A percentile compares a stretch with the other conserved stretches of the same genome.
Evolutionary conservation across 768 basidiomycete species (phyloP).

Genomic region (Tephrocybe rancida): DNA sequence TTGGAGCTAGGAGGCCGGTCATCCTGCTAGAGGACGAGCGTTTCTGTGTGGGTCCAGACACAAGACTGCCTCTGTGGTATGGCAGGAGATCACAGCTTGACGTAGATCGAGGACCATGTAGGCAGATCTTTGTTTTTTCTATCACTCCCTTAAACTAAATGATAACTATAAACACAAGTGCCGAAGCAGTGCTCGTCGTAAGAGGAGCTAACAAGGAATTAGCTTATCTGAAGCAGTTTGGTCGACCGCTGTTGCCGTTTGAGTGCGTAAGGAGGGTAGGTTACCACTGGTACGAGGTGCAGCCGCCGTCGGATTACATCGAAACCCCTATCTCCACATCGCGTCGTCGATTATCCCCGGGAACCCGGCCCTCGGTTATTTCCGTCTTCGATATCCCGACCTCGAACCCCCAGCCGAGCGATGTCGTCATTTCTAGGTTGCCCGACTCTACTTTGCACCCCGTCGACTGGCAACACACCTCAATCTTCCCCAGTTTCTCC

Average conservation of each 20-base stretch:
- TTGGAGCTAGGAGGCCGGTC: slow-evolving; percentile 35
- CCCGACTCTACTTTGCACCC: slow-evolving; percentile 43
- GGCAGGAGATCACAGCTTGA: slow-evolving; percentile 52
- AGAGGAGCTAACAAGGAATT: slow-evolving; percentile 47
- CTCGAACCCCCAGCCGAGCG: slow-evolving; percentile 50
- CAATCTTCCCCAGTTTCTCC: slow-evolving; percentile 57
- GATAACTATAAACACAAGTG: slow-evolving; percentile 42
- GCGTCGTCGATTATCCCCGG: slow-evolving; percentile 47
- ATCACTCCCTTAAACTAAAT: slow-evolving; percentile 27
- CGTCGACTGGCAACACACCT: slow-evolving; percentile 59
- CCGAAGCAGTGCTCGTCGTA: slow-evolving; percentile 40
- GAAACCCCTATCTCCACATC: slow-evolving; percentile 52
- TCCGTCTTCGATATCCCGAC: slow-evolving; percentile 47
- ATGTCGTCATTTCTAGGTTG: slow-evolving; percentile 50
- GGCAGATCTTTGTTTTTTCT: slow-evolving; percentile 32
- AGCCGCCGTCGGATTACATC: slow-evolving; percentile 42
- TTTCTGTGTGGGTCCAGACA: slow-evolving; percentile 51
- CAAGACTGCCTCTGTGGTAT: slow-evolving; percentile 45
- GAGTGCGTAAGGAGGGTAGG: slow-evolving; percentile 40
- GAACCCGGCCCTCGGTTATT: slow-evolving; percentile 43
- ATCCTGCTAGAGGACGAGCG: slow-evolving; percentile 39
- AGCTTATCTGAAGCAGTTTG: slow-evolving; percentile 49
- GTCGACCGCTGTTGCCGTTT: slow-evolving; percentile 47
- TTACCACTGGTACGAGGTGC: slow-evolving; percentile 44
- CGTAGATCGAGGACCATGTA: slow-evolving; percentile 55